These are phyloP conservation scores for Acacia concinna DNA, from an alignment of 331 rosid genomes.

Conservation along the genomic window DNA sequence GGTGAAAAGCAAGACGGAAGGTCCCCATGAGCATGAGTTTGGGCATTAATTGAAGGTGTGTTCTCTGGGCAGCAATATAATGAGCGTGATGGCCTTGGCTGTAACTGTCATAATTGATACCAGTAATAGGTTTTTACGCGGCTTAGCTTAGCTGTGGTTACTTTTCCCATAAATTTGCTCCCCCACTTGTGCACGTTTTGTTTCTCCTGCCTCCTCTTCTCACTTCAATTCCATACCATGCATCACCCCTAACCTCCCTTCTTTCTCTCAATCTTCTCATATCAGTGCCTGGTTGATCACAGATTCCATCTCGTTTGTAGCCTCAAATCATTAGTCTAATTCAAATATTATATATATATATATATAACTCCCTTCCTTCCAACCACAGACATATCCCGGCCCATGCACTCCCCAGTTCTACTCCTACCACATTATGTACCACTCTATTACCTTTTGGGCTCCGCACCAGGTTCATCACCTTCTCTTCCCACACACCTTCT, in stretches of 20 bases:
- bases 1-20: constrained; percentile 25
- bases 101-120: constrained; percentile 23
- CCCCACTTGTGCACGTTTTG: background rate
- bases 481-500: background rate
- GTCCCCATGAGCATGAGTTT: constrained; percentile 22
- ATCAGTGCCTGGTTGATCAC: too few species aligned
- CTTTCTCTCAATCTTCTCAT: background rate
- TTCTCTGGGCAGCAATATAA: background rate
- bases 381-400: background rate
- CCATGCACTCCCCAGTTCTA: background rate
- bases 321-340: background rate
- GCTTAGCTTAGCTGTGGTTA: background rate
- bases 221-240: background rate
- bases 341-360: too few species aligned
- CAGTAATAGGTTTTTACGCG: background rate
- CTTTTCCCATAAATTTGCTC: background rate
- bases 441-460: background rate
- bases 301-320: background rate
- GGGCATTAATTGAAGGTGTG: background rate
- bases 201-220: background rate
- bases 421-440: too few species aligned
- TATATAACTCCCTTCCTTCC: background rate
- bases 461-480: background rate
- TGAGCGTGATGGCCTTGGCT: constrained; percentile 12
- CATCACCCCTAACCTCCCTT: background rate